phyloP scores from a whole-genome alignment of 73 alveolate genomes.

The Paraurostyla sp. region DNA sequence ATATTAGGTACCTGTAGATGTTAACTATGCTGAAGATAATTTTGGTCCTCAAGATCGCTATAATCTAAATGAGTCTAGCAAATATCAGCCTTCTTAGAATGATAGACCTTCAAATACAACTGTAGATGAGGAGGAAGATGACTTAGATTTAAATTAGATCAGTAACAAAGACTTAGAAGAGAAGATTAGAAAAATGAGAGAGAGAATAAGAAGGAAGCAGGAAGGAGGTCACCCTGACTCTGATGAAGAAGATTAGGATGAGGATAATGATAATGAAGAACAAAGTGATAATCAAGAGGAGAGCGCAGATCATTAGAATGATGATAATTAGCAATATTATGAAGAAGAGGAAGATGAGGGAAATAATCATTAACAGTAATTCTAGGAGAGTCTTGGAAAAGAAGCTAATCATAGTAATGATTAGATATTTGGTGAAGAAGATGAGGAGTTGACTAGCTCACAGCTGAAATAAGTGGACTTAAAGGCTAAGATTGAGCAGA shows the following conservation, averaged over 20 bases:
- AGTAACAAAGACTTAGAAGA: conserved; percentile 1
- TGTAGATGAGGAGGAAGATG: conserved; percentile 40
- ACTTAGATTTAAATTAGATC: background rate
- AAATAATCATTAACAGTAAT: too few species aligned
- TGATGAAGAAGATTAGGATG: background rate
- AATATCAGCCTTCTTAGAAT: background rate
- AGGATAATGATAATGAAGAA: background rate
- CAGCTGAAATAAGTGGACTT: too few species aligned
- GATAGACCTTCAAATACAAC: background rate
- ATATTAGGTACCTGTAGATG: background rate
- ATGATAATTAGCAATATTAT: too few species aligned
- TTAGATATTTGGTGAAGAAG: too few species aligned
- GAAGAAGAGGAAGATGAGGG: too few species aligned
- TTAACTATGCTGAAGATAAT: background rate
- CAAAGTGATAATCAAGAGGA: background rate
- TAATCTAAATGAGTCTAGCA: background rate
- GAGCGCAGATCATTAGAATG: background rate
- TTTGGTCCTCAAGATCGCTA: background rate
- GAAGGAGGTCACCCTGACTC: background rate
- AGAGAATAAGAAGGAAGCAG: conserved; percentile 3
- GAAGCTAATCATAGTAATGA: too few species aligned
- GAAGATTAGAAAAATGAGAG: conserved; percentile 32
- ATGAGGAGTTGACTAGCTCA: too few species aligned
- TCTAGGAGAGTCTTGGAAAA: too few species aligned
- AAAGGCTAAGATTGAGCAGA: too few species aligned